Conservation (phyloP, 306 rosid species). For the Hippophae gyantsensis region DNA sequence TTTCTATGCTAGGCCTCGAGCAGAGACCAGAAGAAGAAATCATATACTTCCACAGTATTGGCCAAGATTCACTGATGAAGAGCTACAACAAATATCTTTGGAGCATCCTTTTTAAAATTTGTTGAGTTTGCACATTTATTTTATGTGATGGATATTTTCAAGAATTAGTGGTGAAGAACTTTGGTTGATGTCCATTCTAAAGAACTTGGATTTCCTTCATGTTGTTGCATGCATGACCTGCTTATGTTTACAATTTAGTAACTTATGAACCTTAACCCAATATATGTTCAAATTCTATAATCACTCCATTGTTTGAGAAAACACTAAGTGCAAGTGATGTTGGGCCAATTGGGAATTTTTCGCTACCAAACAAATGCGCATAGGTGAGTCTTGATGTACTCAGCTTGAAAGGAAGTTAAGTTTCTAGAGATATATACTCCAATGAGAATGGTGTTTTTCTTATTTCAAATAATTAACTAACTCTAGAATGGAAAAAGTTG, state of each 20-base stretch:
- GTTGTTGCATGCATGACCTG: conserved; percentile 12
- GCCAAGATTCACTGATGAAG: conserved; percentile 96
- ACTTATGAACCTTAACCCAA: conserved; percentile 44
- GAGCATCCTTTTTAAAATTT: conserved; percentile 61
- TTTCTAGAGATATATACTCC: background rate
- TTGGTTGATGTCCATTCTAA: background rate
- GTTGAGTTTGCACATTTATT: too few relatives aligned
- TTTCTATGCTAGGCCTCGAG: conserved; percentile 82
- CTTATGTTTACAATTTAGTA: conserved; percentile 13
- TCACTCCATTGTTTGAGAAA: conserved; percentile 95
- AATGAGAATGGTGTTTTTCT: too few relatives aligned
- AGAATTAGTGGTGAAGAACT: too few relatives aligned
- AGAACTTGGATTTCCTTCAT: conserved; percentile 17
- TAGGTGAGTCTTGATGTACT: conserved; percentile 53
- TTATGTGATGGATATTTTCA: too few relatives aligned
- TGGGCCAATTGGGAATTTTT: conserved; percentile 92
- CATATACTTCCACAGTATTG: conserved; percentile 85
- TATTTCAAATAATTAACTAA: too few relatives aligned
- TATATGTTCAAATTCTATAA: conserved; percentile 62
- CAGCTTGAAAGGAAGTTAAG: background rate
- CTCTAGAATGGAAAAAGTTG: too few relatives aligned
- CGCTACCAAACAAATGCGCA: conserved; percentile 97
- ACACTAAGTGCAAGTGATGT: conserved; percentile 97
- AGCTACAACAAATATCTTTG: conserved; percentile 73
- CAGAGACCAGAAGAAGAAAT: conserved; percentile 80